These are phyloP conservation scores for Saitozyma podzolica DNA, from an alignment of 768 basidiomycete genomes.

Conservation along the genomic window DNA sequence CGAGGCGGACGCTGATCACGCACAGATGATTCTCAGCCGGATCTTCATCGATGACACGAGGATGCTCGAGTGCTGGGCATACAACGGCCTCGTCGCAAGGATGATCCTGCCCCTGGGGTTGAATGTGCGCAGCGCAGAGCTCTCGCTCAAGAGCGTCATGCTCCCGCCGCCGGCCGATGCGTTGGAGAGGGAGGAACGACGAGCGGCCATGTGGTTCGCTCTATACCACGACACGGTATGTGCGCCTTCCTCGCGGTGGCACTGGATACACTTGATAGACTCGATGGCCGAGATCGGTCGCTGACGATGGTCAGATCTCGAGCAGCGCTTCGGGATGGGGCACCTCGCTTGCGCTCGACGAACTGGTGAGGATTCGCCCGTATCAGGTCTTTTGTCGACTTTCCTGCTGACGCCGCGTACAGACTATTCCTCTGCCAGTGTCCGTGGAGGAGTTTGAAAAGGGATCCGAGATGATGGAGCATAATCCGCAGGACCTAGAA, in stretches of 20 bases:
- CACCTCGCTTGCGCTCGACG: constrained; percentile 43
- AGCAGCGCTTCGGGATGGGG: constrained; percentile 47
- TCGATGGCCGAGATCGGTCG: neutral
- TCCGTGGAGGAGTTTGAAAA: constrained; percentile 29
- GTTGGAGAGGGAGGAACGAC: constrained; percentile 47
- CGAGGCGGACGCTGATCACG: neutral
- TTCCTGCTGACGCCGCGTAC: neutral
- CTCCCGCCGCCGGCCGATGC: constrained; percentile 42
- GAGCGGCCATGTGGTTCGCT: constrained; percentile 47
- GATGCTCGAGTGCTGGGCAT: constrained; percentile 48
- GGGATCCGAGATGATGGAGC: constrained; percentile 28
- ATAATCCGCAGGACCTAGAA: constrained; percentile 46
- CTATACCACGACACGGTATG: constrained; percentile 46
- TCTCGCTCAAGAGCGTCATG: constrained; percentile 45
- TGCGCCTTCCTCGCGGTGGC: neutral
- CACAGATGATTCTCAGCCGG: constrained; percentile 35
- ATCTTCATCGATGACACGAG: constrained; percentile 46
- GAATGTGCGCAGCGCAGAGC: constrained; percentile 39
- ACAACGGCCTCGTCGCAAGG: constrained; percentile 39
- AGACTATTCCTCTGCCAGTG: constrained; percentile 40
- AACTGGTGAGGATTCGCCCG: constrained; percentile 30
- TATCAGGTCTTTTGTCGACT: constrained; percentile 2
- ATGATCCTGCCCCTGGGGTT: constrained; percentile 46
- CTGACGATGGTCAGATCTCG: constrained; percentile 15
- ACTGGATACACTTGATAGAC: neutral